These are phyloP conservation scores for Remersonia thermophila DNA, from an alignment of 2,329 filamentous ascomycete genomes.

Conservation along the genomic window DNA sequence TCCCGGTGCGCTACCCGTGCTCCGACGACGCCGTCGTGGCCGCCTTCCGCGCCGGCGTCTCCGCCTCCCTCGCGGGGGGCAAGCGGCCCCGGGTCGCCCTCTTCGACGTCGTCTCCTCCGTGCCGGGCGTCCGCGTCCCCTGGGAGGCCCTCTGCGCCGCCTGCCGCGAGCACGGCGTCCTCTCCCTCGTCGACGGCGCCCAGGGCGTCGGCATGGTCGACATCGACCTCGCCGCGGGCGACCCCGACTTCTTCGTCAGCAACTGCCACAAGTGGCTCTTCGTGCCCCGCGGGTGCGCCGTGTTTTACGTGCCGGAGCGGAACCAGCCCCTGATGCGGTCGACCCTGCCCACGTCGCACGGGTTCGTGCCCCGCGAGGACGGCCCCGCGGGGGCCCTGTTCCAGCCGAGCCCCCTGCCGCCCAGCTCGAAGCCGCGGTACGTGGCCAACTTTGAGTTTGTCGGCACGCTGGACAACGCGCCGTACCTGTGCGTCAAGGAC, in stretches of 20 bases:
- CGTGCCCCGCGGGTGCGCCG: conserved; percentile 64
- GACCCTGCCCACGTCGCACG: conserved; percentile 69
- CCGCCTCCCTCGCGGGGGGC: conserved; percentile 38
- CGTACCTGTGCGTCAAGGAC: conserved; percentile 60
- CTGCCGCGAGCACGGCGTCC: conserved; percentile 54
- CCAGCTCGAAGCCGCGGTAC: conserved; percentile 43
- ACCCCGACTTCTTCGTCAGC: conserved; percentile 76
- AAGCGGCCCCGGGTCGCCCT: conserved; percentile 55
- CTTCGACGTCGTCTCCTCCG: conserved; percentile 69
- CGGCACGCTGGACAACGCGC: conserved; percentile 60
- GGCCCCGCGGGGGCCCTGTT: conserved; percentile 14
- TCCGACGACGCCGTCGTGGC: conserved; percentile 54
- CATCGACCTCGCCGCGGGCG: conserved; percentile 51
- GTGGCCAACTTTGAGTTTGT: conserved; percentile 63
- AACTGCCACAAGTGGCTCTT: conserved; percentile 92
- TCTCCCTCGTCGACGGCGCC: conserved; percentile 72
- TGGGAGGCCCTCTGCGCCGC: conserved; percentile 54
- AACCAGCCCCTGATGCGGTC: conserved; percentile 67
- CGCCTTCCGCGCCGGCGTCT: conserved; percentile 48
- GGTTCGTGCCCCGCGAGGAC: conserved; percentile 44
- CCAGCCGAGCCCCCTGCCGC: conserved; percentile 29
- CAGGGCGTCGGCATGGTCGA: conserved; percentile 72
- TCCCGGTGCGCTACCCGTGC: conserved; percentile 56
- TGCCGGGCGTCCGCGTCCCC: conserved; percentile 69
- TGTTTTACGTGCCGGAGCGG: conserved; percentile 64